A percentile compares a stretch with the other conserved stretches of the same genome.
phyloP scores from a whole-genome alignment of 164 flowering plant genomes.

The Houttuynia cordata region DNA sequence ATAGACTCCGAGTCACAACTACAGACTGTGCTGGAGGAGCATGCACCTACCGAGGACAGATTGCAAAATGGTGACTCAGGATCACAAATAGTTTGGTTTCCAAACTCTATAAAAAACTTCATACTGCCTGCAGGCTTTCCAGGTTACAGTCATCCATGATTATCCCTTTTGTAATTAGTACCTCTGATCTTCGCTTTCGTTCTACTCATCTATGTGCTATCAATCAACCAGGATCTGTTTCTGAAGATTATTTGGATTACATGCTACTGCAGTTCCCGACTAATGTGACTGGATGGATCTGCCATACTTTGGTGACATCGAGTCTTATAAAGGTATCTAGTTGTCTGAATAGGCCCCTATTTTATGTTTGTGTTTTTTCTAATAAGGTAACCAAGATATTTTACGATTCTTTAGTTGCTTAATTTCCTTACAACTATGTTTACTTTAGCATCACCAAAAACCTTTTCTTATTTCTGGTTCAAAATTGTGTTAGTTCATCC shows the following conservation, averaged over 20 bases:
- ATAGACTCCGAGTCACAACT: constrained; percentile 27
- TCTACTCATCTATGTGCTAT: constrained; percentile 3
- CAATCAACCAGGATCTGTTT: constrained; percentile 67
- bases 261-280: constrained; percentile 91
- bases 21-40: constrained; percentile 31
- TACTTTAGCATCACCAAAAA: too few relatives aligned
- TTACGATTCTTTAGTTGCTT: too few relatives aligned
- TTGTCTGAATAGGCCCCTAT: too few relatives aligned
- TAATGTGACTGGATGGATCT: constrained; percentile 89
- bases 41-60: constrained; percentile 9
- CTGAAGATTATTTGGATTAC: constrained; percentile 89
- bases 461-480: too few relatives aligned
- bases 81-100: constrained; percentile 46
- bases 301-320: constrained; percentile 23
- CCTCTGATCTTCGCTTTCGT: neutral
- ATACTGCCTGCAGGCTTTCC: constrained; percentile 86
- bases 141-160: constrained; percentile 22
- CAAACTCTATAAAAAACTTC: constrained; percentile 47
- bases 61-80: constrained; percentile 10
- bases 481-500: too few relatives aligned
- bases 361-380: too few relatives aligned
- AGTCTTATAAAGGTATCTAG: constrained; percentile 69
- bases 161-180: neutral
- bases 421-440: too few relatives aligned
- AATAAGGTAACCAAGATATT: too few relatives aligned